These are phyloP conservation scores for Arachnomyces sp. DNA, from an alignment of 2,329 filamentous ascomycete genomes.

Conservation along the genomic window DNA sequence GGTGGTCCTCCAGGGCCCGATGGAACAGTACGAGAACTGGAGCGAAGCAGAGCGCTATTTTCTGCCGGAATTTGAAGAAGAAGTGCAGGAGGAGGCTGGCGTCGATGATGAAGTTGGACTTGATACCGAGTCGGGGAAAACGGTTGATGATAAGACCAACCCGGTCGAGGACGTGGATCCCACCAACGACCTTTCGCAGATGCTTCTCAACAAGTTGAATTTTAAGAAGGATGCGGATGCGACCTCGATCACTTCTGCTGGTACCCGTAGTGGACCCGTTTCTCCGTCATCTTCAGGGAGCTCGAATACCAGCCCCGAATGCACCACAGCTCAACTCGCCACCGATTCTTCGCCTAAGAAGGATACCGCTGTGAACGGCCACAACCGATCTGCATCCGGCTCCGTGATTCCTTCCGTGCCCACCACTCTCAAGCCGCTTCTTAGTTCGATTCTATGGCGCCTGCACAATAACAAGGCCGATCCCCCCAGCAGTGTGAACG, in stretches of 20 bases:
- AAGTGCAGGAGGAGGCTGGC: conserved; percentile 14
- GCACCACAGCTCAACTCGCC: conserved; percentile 21
- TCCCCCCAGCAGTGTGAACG: conserved; percentile 26
- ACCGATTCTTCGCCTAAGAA: not conserved
- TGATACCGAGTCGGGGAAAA: conserved; percentile 6
- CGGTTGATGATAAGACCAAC: conserved; percentile 2
- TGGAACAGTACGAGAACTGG: conserved; percentile 43
- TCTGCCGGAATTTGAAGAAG: conserved; percentile 37
- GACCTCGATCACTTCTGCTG: conserved; percentile 33
- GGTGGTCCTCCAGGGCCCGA: conserved; percentile 42
- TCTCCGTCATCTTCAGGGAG: conserved; percentile 39
- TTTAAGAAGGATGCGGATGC: conserved; percentile 37
- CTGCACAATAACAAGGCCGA: conserved; percentile 28
- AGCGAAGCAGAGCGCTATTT: conserved; percentile 40
- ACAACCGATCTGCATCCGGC: conserved; percentile 26
- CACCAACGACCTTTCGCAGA: conserved; percentile 37
- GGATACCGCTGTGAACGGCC: conserved; percentile 13
- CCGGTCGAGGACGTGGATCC: conserved; percentile 3
- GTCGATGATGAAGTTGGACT: not conserved
- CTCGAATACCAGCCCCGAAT: conserved; percentile 40
- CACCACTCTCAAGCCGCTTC: conserved; percentile 32
- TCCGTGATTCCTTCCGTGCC: conserved; percentile 33
- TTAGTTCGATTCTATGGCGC: conserved; percentile 40
- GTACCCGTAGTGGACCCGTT: conserved; percentile 34
- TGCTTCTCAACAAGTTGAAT: conserved; percentile 41